A percentile compares a stretch with the other conserved stretches of the same genome.
phyloP scores from a whole-genome alignment of 169 alveolate species.

The Plasmodium vinckei region DNA sequence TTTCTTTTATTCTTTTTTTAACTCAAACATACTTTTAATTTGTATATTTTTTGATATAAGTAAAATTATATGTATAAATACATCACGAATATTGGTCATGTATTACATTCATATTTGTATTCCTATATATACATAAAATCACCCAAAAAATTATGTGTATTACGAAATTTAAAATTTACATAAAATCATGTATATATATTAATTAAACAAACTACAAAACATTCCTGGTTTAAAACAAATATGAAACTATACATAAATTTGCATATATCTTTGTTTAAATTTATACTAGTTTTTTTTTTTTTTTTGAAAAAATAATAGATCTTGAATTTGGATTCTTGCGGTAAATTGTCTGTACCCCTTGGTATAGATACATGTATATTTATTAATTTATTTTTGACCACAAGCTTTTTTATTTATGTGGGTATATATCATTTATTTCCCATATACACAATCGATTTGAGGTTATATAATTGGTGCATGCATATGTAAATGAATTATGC shows the following conservation, averaged over 20 bases:
- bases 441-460: neutral
- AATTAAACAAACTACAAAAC: slow-evolving; percentile 20
- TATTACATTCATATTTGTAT: neutral
- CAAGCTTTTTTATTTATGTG: neutral
- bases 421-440: neutral
- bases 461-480: neutral
- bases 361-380: neutral
- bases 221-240: slow-evolving; percentile 38
- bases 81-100: slow-evolving; percentile 7
- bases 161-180: neutral
- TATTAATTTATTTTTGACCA: neutral
- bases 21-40: neutral
- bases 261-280: neutral
- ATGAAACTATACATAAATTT: slow-evolving; percentile 14
- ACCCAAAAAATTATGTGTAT: slow-evolving; percentile 3
- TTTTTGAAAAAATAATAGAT: slow-evolving; percentile 1
- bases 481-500: neutral
- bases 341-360: neutral
- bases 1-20: slow-evolving; percentile 13
- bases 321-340: neutral
- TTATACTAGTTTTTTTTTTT: neutral
- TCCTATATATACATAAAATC: slow-evolving; percentile 8
- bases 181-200: neutral
- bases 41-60: neutral
- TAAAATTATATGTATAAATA: slow-evolving; percentile 1